phyloP scores from a whole-genome alignment of 768 basidiomycete species.

The Boletus sensibilis region DNA sequence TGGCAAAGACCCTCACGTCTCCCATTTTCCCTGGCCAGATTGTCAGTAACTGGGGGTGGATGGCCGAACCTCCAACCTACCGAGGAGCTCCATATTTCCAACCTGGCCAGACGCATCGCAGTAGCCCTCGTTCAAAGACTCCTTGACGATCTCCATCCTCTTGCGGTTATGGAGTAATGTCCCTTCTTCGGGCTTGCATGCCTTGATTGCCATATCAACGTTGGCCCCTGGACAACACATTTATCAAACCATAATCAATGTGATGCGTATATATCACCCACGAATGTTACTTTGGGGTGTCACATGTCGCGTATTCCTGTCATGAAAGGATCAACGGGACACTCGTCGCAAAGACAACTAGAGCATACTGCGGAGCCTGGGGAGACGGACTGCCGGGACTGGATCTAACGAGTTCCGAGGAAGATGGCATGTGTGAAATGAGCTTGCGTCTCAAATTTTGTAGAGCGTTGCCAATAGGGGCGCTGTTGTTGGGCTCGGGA shows the following conservation, averaged over 20 bases:
- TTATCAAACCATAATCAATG: not conserved
- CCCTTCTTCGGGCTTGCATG: constrained; percentile 67
- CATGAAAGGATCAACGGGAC: not conserved
- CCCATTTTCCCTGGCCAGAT: constrained; percentile 53
- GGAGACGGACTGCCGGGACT: constrained; percentile 18
- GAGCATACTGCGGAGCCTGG: constrained; percentile 20
- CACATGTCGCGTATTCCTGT: constrained; percentile 27
- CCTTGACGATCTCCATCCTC: constrained; percentile 69
- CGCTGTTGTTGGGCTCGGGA: constrained; percentile 5
- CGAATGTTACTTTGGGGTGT: constrained; percentile 47
- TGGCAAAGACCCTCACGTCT: constrained; percentile 58
- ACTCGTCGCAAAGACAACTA: not conserved
- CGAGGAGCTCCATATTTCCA: constrained; percentile 60
- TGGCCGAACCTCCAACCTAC: constrained; percentile 35
- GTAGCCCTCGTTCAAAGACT: constrained; percentile 77
- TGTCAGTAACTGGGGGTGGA: constrained; percentile 1
- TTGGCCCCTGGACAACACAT: constrained; percentile 44
- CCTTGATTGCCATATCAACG: constrained; percentile 68
- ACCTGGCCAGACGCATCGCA: constrained; percentile 72
- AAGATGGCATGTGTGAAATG: constrained; percentile 18
- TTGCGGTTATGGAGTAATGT: constrained; percentile 61
- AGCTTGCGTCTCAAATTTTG: constrained; percentile 31
- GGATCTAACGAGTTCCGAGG: constrained; percentile 16
- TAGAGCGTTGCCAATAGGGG: constrained; percentile 17
- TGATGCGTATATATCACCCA: constrained; percentile 19